These are phyloP conservation scores for Amanita subjunquillea DNA, from an alignment of 768 basidiomycete species.

Conservation along the genomic window DNA sequence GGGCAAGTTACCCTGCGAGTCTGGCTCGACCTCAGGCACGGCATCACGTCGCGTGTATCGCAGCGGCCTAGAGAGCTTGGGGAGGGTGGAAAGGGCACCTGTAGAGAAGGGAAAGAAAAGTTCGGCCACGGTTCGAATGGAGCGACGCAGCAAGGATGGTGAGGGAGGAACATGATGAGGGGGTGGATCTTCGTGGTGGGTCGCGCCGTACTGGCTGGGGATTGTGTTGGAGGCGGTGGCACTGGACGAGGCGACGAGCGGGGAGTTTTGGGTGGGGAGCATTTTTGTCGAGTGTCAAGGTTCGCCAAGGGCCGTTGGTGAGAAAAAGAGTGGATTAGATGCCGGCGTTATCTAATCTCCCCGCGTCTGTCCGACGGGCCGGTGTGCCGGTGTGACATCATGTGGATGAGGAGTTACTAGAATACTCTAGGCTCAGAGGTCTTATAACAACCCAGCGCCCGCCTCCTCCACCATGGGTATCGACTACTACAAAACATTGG, in stretches of 20 bases:
- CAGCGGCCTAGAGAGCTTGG: conserved; percentile 29
- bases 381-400: conserved; percentile 8
- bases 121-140: conserved; percentile 26
- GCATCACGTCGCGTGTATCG: conserved; percentile 63
- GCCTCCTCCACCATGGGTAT: conserved; percentile 43
- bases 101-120: conserved; percentile 61
- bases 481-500: conserved; percentile 86
- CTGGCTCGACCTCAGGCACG: conserved; percentile 51
- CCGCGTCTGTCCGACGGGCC: background rate
- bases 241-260: background rate
- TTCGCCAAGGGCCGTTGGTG: no score
- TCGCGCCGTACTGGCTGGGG: background rate
- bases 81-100: conserved; percentile 42
- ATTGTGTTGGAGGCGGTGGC: background rate
- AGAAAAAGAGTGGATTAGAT: no score
- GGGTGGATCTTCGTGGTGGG: background rate
- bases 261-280: conserved; percentile 4
- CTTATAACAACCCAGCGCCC: no score
- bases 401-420: conserved; percentile 18
- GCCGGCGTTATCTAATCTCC: background rate
- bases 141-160: conserved; percentile 4
- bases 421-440: conserved; percentile 16
- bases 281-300: background rate
- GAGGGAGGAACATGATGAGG: background rate
- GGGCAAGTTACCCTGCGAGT: conserved; percentile 42